Percentiles rank a stretch among this genome's conserved stretches.
These are phyloP conservation scores for Halteria grandinella DNA, from an alignment of 73 alveolate genomes.

Conservation along the genomic window DNA sequence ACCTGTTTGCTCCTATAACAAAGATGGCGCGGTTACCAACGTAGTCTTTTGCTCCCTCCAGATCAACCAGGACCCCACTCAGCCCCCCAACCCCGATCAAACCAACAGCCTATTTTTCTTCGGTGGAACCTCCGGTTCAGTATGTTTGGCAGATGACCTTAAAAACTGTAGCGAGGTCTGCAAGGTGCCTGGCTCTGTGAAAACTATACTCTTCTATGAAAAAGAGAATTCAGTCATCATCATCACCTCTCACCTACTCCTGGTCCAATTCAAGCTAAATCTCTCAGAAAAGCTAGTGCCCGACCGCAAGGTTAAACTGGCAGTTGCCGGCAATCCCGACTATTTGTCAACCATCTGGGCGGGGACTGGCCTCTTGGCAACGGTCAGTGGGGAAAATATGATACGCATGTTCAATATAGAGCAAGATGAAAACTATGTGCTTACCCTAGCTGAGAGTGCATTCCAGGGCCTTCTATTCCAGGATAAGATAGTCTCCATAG, in stretches of 20 bases:
- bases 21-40: slow-evolving; percentile 80
- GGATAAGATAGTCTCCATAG: slow-evolving; percentile 87
- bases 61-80: slow-evolving; percentile 62
- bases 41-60: slow-evolving; percentile 81
- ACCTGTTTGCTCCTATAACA: slow-evolving; percentile 80
- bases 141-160: slow-evolving; percentile 97
- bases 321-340: slow-evolving; percentile 97
- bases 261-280: slow-evolving; percentile 92
- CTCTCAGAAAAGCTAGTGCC: slow-evolving; percentile 94
- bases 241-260: slow-evolving; percentile 91
- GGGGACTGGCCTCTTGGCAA: slow-evolving; percentile 93
- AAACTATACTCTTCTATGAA: slow-evolving; percentile 92
- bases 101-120: slow-evolving; percentile 90
- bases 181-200: slow-evolving; percentile 97
- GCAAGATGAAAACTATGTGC: slow-evolving; percentile 93
- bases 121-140: slow-evolving; percentile 93
- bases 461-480: slow-evolving; percentile 81
- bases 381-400: slow-evolving; percentile 96
- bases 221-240: slow-evolving; percentile 94
- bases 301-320: slow-evolving; percentile 90
- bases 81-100: slow-evolving; percentile 48
- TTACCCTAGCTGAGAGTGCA: slow-evolving; percentile 91
- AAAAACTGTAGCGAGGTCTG: slow-evolving; percentile 96
- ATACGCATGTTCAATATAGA: slow-evolving; percentile 95
- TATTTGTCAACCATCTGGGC: slow-evolving; percentile 94